Conservation (phyloP, 208 protist species). For the Acanthamoeba culbertsoni region DNA sequence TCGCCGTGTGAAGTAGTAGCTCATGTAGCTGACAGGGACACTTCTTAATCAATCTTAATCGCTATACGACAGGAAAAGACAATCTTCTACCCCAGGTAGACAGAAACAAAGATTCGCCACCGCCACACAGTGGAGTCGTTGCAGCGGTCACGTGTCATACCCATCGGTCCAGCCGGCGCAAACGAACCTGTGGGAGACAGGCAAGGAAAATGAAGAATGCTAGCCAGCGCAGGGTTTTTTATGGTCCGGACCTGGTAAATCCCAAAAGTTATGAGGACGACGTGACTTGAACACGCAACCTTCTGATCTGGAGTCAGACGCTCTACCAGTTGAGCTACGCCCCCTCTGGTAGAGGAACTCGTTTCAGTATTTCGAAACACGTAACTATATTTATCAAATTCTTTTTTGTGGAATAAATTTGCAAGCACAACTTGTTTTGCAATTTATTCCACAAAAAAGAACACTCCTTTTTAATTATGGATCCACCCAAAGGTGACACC, state of each 20-base stretch:
- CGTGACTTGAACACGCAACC: conserved; percentile 60
- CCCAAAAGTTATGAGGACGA: neutral
- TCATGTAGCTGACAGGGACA: neutral
- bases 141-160: too few species aligned
- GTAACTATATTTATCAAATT: neutral
- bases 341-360: neutral
- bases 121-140: neutral
- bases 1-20: neutral
- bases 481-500: too few species aligned
- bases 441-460: too few species aligned
- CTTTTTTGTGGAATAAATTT: too few species aligned
- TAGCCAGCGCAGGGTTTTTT: too few species aligned
- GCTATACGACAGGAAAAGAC: neutral
- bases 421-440: too few species aligned
- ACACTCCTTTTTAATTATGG: too few species aligned
- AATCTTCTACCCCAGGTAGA: neutral
- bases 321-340: conserved; percentile 59
- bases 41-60: neutral
- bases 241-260: too few species aligned
- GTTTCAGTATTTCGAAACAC: neutral
- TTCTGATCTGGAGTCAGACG: conserved; percentile 61
- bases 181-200: too few species aligned
- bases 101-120: neutral
- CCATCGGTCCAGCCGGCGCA: too few species aligned
- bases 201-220: neutral